Base-by-base conservation (phyloP, 1,284 basidiomycete genomes). In the Malassezia obtusa region DNA sequence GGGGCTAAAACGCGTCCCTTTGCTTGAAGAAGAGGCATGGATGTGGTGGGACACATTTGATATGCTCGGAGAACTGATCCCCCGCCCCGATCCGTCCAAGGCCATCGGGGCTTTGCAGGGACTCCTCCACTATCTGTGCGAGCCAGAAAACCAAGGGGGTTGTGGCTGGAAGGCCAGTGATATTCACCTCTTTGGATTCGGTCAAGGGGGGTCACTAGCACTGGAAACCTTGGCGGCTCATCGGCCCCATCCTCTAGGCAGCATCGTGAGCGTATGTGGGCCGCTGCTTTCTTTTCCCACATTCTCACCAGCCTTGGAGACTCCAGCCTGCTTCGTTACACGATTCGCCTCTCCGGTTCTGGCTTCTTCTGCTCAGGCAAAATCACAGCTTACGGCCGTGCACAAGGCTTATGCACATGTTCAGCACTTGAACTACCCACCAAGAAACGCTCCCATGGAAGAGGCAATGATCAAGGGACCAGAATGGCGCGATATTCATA, bases 41-140 rank as follows among this genome's bases (percentile, higher is more conserved):
- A 86, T 89, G 71, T 92, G 89, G 89, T 92, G 87, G 75, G 77
- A 80, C 15, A 86, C 86, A 35, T 92, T 91, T 71, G 83, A 87
- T 67, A 76, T 76, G 3, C 79, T 89, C 12, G 75, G 73, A 1
- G 88, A 87, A 30, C 78, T 91, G 50, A 68, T 62, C 24, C 52
- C 77, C 5, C 77, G 78, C 7, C 85, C 86, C 1, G 83, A 89
- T 61, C 87, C 88, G 7, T 82, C 83, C 0, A 75, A 80, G 1
- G 83, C 82, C 0, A 76, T 85, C 38, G 77, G 80, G 3, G 71
- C 83, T 17, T 73, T 91, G 21, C 68, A 75, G 2, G 76, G 73
- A 10, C 76, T 85, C 21, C 61, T 88, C 49, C 68, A 76, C 9
- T 79, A 85, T 61, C 80, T 92, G 44, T 49, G 45, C 12, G 77